Conservation (phyloP, 2,329 filamentous ascomycete genomes). For the Bipolaris oryzae region DNA sequence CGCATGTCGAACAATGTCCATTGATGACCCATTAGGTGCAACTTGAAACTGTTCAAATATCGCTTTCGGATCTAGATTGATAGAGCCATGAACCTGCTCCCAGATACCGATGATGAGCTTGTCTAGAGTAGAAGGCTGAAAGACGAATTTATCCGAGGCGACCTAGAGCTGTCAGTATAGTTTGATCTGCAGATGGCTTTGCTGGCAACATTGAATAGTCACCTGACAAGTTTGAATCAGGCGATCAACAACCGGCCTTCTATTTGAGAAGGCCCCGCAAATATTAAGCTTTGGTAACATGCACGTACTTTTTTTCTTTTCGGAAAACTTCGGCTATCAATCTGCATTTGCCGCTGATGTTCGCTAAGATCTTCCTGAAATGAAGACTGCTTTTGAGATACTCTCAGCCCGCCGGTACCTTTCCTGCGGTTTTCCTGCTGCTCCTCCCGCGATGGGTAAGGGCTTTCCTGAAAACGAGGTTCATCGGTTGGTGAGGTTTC, state of each 20-base stretch:
- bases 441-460: constrained; percentile 8
- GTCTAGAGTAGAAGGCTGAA: constrained; percentile 56
- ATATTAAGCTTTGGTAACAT: not conserved
- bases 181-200: not conserved
- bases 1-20: constrained; percentile 20
- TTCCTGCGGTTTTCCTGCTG: constrained; percentile 24
- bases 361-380: constrained; percentile 39
- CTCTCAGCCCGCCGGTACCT: constrained; percentile 37
- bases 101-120: constrained; percentile 59
- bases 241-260: not conserved
- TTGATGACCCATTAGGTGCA: constrained; percentile 18
- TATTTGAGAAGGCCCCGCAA: not conserved
- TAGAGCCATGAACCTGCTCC: constrained; percentile 55
- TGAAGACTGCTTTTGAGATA: constrained; percentile 30
- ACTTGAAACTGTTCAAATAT: constrained; percentile 43
- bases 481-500: constrained; percentile 13
- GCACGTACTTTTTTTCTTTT: constrained; percentile 37
- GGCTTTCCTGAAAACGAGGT: constrained; percentile 6
- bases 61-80: constrained; percentile 50
- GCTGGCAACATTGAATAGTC: not conserved
- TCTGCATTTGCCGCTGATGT: constrained; percentile 43
- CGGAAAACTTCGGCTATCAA: constrained; percentile 40
- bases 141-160: constrained; percentile 46
- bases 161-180: constrained; percentile 9
- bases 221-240: not conserved